phyloP scores from a whole-genome alignment of 306 rosid genomes.

The Cajanus cajan region DNA sequence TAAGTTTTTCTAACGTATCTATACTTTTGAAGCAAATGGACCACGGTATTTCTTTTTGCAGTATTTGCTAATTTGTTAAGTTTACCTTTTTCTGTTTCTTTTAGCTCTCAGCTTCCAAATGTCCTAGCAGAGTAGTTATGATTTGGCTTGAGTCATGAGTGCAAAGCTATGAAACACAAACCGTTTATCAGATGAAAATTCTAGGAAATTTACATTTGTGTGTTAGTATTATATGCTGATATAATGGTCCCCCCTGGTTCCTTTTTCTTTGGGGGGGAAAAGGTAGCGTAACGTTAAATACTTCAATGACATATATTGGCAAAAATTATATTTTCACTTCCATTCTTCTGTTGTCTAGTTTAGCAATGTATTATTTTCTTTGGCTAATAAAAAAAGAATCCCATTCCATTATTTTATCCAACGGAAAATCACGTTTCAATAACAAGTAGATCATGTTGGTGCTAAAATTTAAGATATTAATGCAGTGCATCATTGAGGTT shows the following conservation, averaged over 20 bases:
- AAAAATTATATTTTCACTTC: not conserved
- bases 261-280: not conserved
- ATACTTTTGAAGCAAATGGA: not conserved
- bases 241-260: not conserved
- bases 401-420: not conserved
- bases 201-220: not conserved
- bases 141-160: not conserved
- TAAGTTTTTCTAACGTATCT: not conserved
- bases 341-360: not conserved
- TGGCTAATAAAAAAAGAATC: not conserved
- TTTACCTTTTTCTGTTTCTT: not conserved
- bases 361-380: not conserved
- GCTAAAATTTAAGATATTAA: conserved; percentile 6
- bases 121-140: not conserved
- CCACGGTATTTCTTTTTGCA: not conserved
- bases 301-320: not conserved
- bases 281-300: not conserved
- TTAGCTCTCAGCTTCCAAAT: not conserved
- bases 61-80: not conserved
- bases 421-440: conserved; percentile 1
- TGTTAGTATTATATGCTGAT: not conserved
- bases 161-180: not conserved
- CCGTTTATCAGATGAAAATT: not conserved
- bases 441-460: conserved; percentile 24
- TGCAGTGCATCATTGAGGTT: not conserved